phyloP scores from a whole-genome alignment of 306 rosid species.

The Glycine soja region DNA sequence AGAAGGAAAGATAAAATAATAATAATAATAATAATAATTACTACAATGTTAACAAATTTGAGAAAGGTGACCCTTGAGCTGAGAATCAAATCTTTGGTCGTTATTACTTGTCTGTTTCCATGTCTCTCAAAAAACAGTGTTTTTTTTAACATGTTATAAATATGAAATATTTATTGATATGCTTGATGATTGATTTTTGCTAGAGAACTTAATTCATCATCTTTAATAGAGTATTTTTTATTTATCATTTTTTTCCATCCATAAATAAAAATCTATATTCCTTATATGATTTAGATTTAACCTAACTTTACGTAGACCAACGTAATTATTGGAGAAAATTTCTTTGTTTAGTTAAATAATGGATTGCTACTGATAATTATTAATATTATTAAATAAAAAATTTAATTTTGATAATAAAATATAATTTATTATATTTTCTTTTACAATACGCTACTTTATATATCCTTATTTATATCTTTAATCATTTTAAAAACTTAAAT shows the following conservation, averaged over 20 bases:
- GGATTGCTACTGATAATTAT: neutral
- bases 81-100: constrained; percentile 17
- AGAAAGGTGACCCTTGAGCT: neutral
- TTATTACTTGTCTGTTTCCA: constrained; percentile 23
- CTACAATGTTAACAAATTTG: neutral
- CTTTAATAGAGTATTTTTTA: no score
- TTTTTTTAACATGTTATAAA: neutral
- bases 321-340: neutral
- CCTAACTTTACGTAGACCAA: no score
- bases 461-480: neutral
- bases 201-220: no score
- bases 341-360: neutral
- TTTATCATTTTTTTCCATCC: no score
- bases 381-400: no score
- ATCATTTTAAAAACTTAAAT: neutral
- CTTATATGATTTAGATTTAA: neutral
- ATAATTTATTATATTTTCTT: neutral
- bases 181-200: no score
- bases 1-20: neutral
- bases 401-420: neutral
- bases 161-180: neutral
- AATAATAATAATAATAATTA: no score
- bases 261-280: no score
- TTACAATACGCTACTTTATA: neutral
- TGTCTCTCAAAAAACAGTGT: neutral